Percentiles rank a stretch among this genome's conserved stretches.
phyloP scores from a whole-genome alignment of 129 eudicot genomes.

The Mikania micrantha region DNA sequence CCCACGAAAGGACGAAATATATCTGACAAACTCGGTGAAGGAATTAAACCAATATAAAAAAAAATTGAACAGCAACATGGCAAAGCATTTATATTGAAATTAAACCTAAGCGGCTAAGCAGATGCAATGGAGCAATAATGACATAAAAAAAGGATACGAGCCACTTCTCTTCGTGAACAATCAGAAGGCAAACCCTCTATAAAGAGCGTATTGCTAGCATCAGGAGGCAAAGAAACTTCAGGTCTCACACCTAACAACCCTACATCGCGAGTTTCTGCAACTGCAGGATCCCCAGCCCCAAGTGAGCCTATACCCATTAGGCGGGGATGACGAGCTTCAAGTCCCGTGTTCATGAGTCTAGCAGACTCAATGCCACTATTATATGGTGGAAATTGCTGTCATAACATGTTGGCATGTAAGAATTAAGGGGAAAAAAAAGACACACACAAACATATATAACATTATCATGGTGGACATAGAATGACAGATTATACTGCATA shows the following conservation, averaged over 20 bases:
- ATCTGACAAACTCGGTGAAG: constrained; percentile 59
- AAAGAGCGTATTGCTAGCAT: constrained; percentile 79
- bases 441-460: background rate
- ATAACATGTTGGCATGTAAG: constrained; percentile 11
- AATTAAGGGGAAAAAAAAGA: constrained; percentile 3
- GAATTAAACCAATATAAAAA: constrained; percentile 24
- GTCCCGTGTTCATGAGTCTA: constrained; percentile 48
- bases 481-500: background rate
- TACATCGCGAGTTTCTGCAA: constrained; percentile 26
- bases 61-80: background rate
- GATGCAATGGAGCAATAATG: background rate
- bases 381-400: constrained; percentile 59
- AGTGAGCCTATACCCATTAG: constrained; percentile 41
- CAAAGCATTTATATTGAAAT: background rate
- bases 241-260: constrained; percentile 49
- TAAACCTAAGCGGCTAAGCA: background rate
- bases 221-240: constrained; percentile 67
- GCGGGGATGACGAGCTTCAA: constrained; percentile 44
- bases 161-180: constrained; percentile 82
- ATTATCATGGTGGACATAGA: background rate
- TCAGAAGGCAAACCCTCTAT: constrained; percentile 86
- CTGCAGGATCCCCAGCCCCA: constrained; percentile 31
- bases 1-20: constrained; percentile 94
- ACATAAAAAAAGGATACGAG: constrained; percentile 73
- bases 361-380: constrained; percentile 44